These are phyloP conservation scores for Malus hybrid DNA, from an alignment of 331 rosid genomes.

Conservation along the genomic window DNA sequence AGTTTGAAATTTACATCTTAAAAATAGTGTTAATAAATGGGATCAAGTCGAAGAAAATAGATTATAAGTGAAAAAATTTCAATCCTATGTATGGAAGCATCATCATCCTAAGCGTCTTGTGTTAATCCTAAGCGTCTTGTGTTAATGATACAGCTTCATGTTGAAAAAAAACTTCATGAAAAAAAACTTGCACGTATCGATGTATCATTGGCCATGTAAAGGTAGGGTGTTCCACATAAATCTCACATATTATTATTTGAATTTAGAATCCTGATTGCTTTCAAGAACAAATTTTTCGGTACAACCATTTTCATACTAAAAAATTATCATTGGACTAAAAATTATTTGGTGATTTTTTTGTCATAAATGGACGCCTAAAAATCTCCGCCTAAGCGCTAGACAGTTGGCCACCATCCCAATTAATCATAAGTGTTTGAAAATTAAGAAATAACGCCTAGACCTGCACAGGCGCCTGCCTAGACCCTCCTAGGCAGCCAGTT, in stretches of 20 bases:
- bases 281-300: not conserved
- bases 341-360: no score
- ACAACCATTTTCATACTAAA: not conserved
- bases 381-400: no score
- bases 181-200: not conserved
- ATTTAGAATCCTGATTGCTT: no score
- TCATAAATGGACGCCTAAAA: not conserved
- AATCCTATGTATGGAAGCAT: not conserved
- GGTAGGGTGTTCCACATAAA: not conserved
- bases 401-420: accelerated
- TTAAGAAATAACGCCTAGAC: not conserved
- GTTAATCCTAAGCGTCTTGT: not conserved
- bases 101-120: no score
- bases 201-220: not conserved
- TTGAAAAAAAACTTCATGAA: no score
- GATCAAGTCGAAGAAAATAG: not conserved
- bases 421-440: no score
- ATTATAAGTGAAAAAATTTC: not conserved
- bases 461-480: no score
- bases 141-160: not conserved
- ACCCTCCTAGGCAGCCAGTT: no score
- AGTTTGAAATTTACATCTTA: not conserved
- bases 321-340: not conserved
- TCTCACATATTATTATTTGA: not conserved
- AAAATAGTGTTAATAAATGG: not conserved